Base-by-base conservation (phyloP, 179 eudicot genomes). In the Beta lomatogona region DNA sequence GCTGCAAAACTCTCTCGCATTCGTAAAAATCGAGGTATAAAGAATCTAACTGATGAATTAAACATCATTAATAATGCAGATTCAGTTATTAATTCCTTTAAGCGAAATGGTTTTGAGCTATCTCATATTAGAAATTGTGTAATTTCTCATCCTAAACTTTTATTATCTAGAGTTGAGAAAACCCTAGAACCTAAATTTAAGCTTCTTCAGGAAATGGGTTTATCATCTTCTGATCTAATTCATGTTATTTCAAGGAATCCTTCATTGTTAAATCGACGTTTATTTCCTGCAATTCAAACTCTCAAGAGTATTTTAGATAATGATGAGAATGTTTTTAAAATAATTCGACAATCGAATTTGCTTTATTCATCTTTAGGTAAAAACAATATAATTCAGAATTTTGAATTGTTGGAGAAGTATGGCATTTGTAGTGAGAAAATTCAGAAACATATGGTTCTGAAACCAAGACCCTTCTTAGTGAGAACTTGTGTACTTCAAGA, bases 131-230 rank as follows among this genome's bases (percentile, higher is more conserved):
- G 48, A 18, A 67, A 61, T 5, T 9, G 79, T 22, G 50, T 75
- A 8, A 58, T n/a, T 36, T 10, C 0, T 1, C 10, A 53, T 8
- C 79, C 83, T 12, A 1, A 6, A 21, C 1, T 78, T 18, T 22
- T 82, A 18, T 5, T 18, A 16, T 2, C 36, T 57, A 36, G 77
- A 6, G 83, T 77, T 55, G 69, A 81, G 53, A 48, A 81, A 81
- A 81, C 87, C 82, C 84, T 84, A 44, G 70, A 61, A 50, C 87
- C 87, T 36, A 84, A 84, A 79, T 22, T 83, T 28, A 59, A 75
- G 79, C 44, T 73, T 81, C 79, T 84, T 41, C 76, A 46, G n/a
- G 81, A 80, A 25, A 25, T 69, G 5, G 86, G 86, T 36, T 54
- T 84, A 55, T 76, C 83, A 55, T 63, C 63, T 50, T 77, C 83